Evolutionary conservation across 306 rosid genomes (phyloP), one percentile per base, ranked within the genome.

Genomic region (Dryas octopetala): DNA sequence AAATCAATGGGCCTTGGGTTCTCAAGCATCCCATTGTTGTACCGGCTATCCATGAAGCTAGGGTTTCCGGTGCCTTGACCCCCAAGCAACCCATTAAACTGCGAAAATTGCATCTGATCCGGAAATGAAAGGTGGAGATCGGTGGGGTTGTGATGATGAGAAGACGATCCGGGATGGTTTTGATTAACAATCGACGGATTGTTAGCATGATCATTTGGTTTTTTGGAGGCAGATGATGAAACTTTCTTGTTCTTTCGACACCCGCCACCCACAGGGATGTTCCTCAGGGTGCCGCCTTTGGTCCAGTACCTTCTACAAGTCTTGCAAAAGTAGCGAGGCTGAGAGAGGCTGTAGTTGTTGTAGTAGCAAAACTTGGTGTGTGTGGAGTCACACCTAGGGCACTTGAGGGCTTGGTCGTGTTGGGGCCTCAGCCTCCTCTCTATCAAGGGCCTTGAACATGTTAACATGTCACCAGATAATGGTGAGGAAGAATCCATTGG

Each of bases 321-420:
- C 79, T 96, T 96, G 96, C 99, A 96, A 49, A 96, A 96, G 85
- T 96, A 96, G 82, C 98, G 82, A 6, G 98, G 99, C 82, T 96
- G 99, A 17, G 99, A 55, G 81, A 96, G 99, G 50, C 99, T 96
- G 76, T 96, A 96, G 72, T 96, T 96, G 90, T 96, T 96, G 93
- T 96, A 96, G 90, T 96, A 96, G 62, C 99, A 96, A 76, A 96
- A 96, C 70, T 96, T 96, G 78, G 99, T 96, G 87, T 92, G 97
- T 1, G 97, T 86, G 17, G 99, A 96, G 3, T 96, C 98, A 67
- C 99, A 96, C 75, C 99, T 81, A 0, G 99, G 99, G 62, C 99
- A 96, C 70, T 96, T 96, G 23, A 90, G 88, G 1, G 92, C 87
- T 81, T 86, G 96, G 67, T 92, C 99, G 3, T 85, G 96, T 5